These are phyloP conservation scores for Pseudopithomyces maydicus DNA, from an alignment of 2,329 filamentous ascomycete species.

Conservation along the genomic window DNA sequence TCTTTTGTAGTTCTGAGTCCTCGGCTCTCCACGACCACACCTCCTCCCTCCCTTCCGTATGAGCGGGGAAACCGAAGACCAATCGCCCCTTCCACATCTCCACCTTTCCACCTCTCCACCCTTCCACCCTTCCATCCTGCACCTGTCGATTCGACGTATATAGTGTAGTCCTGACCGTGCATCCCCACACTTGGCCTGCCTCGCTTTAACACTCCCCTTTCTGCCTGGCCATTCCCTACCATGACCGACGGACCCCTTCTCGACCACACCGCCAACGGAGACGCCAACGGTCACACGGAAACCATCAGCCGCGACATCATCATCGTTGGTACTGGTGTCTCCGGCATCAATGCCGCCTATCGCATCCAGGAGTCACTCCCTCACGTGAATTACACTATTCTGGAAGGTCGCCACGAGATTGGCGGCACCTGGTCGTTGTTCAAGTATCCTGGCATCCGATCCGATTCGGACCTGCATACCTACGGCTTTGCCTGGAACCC, in stretches of 20 bases:
- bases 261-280: neutral
- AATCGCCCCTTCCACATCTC: neutral
- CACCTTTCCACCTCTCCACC: too few species aligned
- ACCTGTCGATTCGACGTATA: neutral
- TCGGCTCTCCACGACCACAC: neutral
- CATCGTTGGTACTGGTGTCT: slow-evolving; percentile 75
- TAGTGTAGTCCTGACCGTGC: neutral
- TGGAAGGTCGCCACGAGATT: slow-evolving; percentile 69
- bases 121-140: too few species aligned
- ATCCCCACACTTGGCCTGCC: neutral
- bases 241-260: slow-evolving; percentile 26
- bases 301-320: slow-evolving; percentile 51
- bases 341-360: slow-evolving; percentile 76
- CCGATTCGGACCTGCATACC: slow-evolving; percentile 56
- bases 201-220: neutral
- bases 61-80: neutral
- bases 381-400: slow-evolving; percentile 64
- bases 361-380: slow-evolving; percentile 67
- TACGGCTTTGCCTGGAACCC: slow-evolving; percentile 70
- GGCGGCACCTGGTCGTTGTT: slow-evolving; percentile 84
- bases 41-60: neutral
- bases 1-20: too few species aligned
- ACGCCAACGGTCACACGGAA: slow-evolving; percentile 18
- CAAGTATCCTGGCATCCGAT: slow-evolving; percentile 71
- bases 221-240: neutral